phyloP scores from a whole-genome alignment of 495 filamentous ascomycete genomes.

The Aspergillus saccharolyticus region DNA sequence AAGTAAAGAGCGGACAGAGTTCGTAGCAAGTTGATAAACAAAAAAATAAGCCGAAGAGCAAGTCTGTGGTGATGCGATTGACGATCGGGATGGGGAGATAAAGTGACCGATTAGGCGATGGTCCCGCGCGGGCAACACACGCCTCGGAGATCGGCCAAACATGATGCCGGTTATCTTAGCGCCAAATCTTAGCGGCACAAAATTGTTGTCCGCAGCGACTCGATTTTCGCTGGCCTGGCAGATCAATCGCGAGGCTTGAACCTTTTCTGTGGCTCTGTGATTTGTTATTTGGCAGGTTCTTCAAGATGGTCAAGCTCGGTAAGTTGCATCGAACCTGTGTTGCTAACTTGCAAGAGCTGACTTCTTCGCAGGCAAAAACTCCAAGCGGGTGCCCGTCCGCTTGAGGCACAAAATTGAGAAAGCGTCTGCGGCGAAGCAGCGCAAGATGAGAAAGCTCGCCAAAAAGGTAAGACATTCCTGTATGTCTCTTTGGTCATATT shows the following conservation, averaged over 20 bases:
- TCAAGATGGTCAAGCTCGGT: constrained; percentile 51
- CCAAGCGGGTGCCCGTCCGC: constrained; percentile 84
- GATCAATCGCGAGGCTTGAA: constrained; percentile 1
- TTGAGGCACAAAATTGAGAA: constrained; percentile 96
- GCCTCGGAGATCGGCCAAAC: constrained; percentile 39
- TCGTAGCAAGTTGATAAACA: neutral
- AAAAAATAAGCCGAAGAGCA: constrained; percentile 7
- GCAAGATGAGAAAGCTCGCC: constrained; percentile 78
- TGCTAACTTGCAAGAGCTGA: neutral
- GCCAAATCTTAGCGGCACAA: constrained; percentile 35
- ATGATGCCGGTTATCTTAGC: constrained; percentile 41
- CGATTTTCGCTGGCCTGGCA: constrained; percentile 4
- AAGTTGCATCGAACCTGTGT: constrained; percentile 12
- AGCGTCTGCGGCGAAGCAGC: constrained; percentile 81
- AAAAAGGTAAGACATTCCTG: constrained; percentile 56
- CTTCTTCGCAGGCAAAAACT: constrained; percentile 68
- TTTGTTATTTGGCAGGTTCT: constrained; percentile 10
- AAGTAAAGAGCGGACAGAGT: constrained; percentile 2
- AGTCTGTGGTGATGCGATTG: constrained; percentile 4
- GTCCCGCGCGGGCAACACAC: constrained; percentile 1
- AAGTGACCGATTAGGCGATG: neutral
- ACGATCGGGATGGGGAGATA: constrained; percentile 5
- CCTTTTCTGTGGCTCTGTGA: constrained; percentile 13
- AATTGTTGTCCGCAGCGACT: constrained; percentile 17
- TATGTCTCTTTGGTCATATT: neutral